Evolutionary conservation across 2,329 filamentous ascomycete genomes (phyloP), one percentile per base, ranked within the genome.

Genomic region (Paecilomyces dactylethromorphus): DNA sequence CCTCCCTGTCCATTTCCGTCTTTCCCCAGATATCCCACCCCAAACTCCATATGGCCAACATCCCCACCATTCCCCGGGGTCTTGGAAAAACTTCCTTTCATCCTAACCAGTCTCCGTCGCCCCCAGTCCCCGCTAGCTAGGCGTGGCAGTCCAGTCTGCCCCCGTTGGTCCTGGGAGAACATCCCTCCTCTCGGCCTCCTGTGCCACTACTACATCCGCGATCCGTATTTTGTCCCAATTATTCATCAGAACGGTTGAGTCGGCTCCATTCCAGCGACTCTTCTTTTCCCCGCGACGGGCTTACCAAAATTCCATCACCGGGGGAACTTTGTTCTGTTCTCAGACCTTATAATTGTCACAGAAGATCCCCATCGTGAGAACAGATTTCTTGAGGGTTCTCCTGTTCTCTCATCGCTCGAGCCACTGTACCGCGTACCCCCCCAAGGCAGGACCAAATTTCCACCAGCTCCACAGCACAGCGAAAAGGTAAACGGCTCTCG

Each of bases 71-170:
- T 53, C 56, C 56, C 50, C 56, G 32, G 45, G 50, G 51, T 58
- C 50, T 56, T 58, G 55, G 53, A 10, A 52, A 59, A 63, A 61
- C 53, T 64, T 64, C 61, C 63, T 45, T 65, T 65, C 60, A 59
- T 53, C 63, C 61, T 64, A 58, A 60, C 60, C 58, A 60, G 32
- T 53, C 51, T 18, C 26, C 53, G 33, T 55, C 31, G 54, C 32
- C 49, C 26, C 35, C n/a, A 15, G 54, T 18, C 35, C n/a, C 21
- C 29, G 50, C 50, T 29, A 13, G 50, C 50, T n/a, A 13, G 15
- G 50, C 50, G 50, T 45, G 39, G 39, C 18, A 45, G 39, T 10
- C 52, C 18, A 15, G 13, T 29, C 26, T 29, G 12, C 5, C 15
- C 54, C 31, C 22, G 18, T 39, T 55, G n/a, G 29, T 15, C n/a